phyloP scores from a whole-genome alignment of 1,284 basidiomycete genomes.

The Sanghuangporus baumii region DNA sequence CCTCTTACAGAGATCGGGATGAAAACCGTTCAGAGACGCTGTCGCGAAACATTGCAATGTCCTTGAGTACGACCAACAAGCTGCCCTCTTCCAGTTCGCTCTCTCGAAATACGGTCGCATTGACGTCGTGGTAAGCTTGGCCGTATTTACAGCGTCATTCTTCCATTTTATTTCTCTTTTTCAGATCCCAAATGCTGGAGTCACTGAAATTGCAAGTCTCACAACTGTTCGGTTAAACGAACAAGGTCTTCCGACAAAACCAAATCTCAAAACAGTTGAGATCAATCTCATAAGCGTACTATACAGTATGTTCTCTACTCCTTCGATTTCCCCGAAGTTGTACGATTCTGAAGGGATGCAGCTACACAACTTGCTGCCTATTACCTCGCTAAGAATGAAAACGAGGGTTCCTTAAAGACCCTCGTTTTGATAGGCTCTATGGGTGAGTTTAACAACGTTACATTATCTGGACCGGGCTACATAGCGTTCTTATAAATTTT shows the following conservation, averaged over 20 bases:
- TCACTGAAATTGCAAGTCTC: constrained; percentile 37
- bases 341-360: constrained; percentile 20
- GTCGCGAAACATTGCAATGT: constrained; percentile 44
- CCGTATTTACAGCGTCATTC: neutral
- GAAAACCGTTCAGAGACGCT: constrained; percentile 34
- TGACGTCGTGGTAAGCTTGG: constrained; percentile 41
- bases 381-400: constrained; percentile 38
- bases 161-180: neutral
- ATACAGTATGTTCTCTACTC: constrained; percentile 36
- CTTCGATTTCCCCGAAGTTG: neutral
- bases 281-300: constrained; percentile 48
- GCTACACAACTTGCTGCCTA: constrained; percentile 45
- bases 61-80: constrained; percentile 48
- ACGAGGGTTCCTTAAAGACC: constrained; percentile 35
- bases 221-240: constrained; percentile 28
- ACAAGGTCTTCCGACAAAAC: constrained; percentile 39
- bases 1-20: neutral
- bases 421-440: constrained; percentile 53
- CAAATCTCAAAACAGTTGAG: constrained; percentile 40
- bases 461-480: constrained; percentile 9
- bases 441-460: constrained; percentile 28
- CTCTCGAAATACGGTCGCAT: constrained; percentile 40
- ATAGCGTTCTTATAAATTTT: constrained; percentile 3
- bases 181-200: constrained; percentile 53
- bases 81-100: constrained; percentile 46